These are phyloP conservation scores for Neurospora cerealis DNA, from an alignment of 495 filamentous ascomycete genomes.

Conservation along the genomic window DNA sequence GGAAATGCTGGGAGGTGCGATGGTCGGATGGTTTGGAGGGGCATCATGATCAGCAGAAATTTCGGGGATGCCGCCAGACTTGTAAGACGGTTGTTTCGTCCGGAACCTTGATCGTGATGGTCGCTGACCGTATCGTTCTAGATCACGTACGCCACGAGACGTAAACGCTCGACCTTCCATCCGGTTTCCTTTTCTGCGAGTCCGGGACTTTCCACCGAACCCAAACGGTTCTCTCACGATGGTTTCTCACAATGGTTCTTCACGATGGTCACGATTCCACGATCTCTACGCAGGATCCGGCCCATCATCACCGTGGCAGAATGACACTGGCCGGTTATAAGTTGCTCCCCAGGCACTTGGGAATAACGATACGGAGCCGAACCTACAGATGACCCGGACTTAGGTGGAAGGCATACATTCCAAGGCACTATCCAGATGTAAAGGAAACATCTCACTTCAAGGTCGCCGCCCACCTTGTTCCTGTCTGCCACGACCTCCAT, in stretches of 20 bases:
- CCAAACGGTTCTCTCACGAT: neutral
- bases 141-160: neutral
- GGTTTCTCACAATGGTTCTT: too few relatives aligned
- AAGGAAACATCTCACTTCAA: neutral
- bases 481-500: neutral
- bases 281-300: too few relatives aligned
- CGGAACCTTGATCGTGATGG: neutral
- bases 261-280: too few relatives aligned
- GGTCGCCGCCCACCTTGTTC: neutral
- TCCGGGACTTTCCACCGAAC: neutral
- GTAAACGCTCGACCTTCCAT: neutral
- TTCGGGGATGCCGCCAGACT: neutral
- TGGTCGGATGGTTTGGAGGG: neutral
- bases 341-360: too few relatives aligned
- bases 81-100: neutral
- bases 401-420: too few relatives aligned
- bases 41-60: neutral
- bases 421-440: too few relatives aligned
- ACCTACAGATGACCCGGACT: too few relatives aligned
- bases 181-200: neutral
- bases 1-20: neutral
- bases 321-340: too few relatives aligned
- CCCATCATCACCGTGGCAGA: too few relatives aligned
- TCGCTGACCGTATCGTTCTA: neutral
- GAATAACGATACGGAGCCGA: too few relatives aligned